Conservation (phyloP, 2,329 filamentous ascomycete species). For the Aspergillus sp. region DNA sequence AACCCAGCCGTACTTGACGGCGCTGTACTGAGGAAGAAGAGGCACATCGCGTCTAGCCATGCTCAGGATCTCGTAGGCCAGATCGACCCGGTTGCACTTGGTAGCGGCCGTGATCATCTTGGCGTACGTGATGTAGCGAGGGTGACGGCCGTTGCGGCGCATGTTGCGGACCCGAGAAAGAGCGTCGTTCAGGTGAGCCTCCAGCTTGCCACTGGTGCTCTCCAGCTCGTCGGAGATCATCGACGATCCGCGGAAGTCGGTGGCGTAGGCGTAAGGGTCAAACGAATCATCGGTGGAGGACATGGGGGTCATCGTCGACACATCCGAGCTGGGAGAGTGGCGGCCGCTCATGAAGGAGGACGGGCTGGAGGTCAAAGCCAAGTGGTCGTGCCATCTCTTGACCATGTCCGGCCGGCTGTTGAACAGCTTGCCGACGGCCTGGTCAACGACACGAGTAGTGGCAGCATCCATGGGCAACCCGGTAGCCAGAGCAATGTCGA, state of each 20-base stretch:
- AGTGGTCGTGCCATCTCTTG: conserved; percentile 60
- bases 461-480: conserved; percentile 57
- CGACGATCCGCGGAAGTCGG: conserved; percentile 90
- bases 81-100: conserved; percentile 76
- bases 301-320: conserved; percentile 56
- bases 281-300: conserved; percentile 76
- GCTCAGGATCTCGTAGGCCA: conserved; percentile 81
- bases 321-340: conserved; percentile 47
- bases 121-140: conserved; percentile 93
- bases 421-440: conserved; percentile 57
- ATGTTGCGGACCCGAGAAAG: conserved; percentile 87
- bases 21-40: conserved; percentile 76
- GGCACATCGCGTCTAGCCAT: conserved; percentile 91
- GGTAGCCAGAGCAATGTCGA: conserved; percentile 58
- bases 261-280: conserved; percentile 86
- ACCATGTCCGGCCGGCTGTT: conserved; percentile 48
- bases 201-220: conserved; percentile 71
- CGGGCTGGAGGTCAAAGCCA: conserved; percentile 48
- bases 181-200: conserved; percentile 75
- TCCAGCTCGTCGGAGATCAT: conserved; percentile 89
- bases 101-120: conserved; percentile 91
- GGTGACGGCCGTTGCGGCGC: conserved; percentile 85
- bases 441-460: conserved; percentile 60
- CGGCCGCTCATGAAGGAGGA: conserved; percentile 44
- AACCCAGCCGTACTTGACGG: conserved; percentile 93